phyloP scores from a whole-genome alignment of 2,329 filamentous ascomycete genomes.

The Epichloe festucae region DNA sequence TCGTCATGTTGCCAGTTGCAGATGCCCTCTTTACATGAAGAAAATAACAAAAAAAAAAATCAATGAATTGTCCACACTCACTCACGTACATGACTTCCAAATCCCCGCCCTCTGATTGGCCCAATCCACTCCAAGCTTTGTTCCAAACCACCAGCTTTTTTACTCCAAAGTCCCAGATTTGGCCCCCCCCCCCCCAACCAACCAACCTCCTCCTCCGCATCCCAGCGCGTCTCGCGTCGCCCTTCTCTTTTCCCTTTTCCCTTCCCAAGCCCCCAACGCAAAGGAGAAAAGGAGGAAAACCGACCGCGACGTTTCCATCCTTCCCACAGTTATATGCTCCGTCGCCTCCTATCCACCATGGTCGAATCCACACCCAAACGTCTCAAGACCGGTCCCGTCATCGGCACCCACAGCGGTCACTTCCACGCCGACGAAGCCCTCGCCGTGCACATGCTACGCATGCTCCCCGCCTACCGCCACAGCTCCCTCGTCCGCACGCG shows the following conservation, averaged over 20 bases:
- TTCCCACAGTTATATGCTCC: constrained; percentile 16
- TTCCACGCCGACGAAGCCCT: constrained; percentile 98
- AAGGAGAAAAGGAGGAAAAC: background rate
- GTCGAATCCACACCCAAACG: constrained; percentile 65
- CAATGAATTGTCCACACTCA: too few relatives aligned
- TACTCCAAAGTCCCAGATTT: too few relatives aligned
- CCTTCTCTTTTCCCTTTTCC: background rate
- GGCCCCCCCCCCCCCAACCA: too few relatives aligned
- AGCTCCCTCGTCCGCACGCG: constrained; percentile 75
- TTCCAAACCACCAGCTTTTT: background rate
- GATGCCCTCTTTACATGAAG: too few relatives aligned
- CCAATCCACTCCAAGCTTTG: background rate
- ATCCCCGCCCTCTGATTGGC: background rate
- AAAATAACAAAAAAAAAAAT: too few relatives aligned
- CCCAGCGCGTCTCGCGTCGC: background rate
- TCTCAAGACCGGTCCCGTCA: constrained; percentile 54
- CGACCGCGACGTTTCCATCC: too few relatives aligned
- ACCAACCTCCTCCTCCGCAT: background rate
- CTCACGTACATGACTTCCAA: background rate
- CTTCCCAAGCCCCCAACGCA: background rate
- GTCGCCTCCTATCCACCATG: constrained; percentile 20
- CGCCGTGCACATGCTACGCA: constrained; percentile 87
- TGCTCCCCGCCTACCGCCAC: constrained; percentile 66
- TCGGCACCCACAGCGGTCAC: constrained; percentile 95
- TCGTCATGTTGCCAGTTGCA: too few relatives aligned